phyloP scores from a whole-genome alignment of 1,139 yeast species.

The Arxiozyma heterogenica region DNA sequence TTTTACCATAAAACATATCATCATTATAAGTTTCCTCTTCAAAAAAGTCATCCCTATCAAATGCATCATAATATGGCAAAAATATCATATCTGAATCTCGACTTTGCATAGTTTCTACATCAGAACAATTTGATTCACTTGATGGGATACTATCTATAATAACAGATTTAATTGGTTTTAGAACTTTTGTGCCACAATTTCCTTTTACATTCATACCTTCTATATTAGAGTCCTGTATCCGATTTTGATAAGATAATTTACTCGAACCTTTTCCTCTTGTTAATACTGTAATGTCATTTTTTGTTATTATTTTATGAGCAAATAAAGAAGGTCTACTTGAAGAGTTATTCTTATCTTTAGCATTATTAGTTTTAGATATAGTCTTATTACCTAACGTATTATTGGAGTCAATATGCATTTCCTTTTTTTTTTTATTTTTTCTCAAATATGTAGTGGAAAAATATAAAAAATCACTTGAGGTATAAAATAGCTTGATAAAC shows the following conservation, averaged over 20 bases:
- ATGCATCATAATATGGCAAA: conserved; percentile 8
- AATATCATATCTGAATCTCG: conserved; percentile 9
- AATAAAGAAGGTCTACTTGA: conserved; percentile 8
- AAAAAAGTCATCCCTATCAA: conserved; percentile 3
- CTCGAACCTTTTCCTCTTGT: conserved; percentile 5
- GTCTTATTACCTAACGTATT: background rate
- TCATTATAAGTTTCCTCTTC: conserved; percentile 4
- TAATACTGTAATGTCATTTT: conserved; percentile 23
- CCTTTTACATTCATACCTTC: conserved; percentile 1
- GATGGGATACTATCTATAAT: conserved; percentile 10
- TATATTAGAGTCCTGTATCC: background rate
- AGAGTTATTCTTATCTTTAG: background rate
- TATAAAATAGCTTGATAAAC: no score
- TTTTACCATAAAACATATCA: conserved; percentile 1
- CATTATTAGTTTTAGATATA: background rate
- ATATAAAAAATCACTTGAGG: background rate
- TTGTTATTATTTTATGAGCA: conserved; percentile 16
- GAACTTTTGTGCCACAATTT: background rate
- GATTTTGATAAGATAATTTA: background rate
- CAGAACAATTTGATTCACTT: conserved; percentile 7
- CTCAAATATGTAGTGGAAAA: background rate
- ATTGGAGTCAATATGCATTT: background rate
- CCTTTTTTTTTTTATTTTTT: background rate
- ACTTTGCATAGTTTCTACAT: conserved; percentile 6
- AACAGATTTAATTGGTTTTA: conserved; percentile 4